Percentiles rank a stretch among this genome's conserved stretches.
Conservation (phyloP, 257 asterid species). For the Striga asiatica region DNA sequence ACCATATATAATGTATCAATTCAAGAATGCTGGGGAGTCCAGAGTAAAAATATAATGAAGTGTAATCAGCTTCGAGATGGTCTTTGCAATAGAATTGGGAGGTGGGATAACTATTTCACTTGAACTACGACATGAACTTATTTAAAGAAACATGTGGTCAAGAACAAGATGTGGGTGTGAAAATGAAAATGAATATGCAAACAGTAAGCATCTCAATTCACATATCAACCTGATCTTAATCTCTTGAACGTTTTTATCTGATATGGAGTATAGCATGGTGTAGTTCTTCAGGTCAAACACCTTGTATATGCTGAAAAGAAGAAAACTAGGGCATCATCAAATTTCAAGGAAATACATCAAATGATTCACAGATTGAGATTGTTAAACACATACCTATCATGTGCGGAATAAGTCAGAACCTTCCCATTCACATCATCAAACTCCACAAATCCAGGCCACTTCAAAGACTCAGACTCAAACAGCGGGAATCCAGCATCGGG, state of each 20-base stretch:
- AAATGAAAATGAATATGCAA: neutral
- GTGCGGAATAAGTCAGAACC: slow-evolving; percentile 96
- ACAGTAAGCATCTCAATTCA: neutral
- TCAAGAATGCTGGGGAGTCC: too few relatives aligned
- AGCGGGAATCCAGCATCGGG: slow-evolving; percentile 97
- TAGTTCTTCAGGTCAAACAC: slow-evolving; percentile 54
- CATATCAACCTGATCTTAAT: slow-evolving; percentile 38
- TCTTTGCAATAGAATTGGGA: too few relatives aligned
- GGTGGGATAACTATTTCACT: too few relatives aligned
- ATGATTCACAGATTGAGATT: neutral
- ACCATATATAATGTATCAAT: too few relatives aligned
- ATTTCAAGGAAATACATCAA: neutral
- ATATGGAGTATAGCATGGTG: slow-evolving; percentile 85
- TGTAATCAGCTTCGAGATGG: too few relatives aligned
- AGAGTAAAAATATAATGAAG: too few relatives aligned
- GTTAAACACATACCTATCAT: slow-evolving; percentile 52
- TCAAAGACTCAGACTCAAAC: slow-evolving; percentile 91
- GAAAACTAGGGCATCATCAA: slow-evolving; percentile 14
- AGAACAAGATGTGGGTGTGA: neutral
- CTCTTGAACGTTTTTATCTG: slow-evolving; percentile 81
- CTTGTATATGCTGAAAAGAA: slow-evolving; percentile 61
- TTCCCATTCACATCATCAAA: slow-evolving; percentile 97
- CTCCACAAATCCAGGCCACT: slow-evolving; percentile 99
- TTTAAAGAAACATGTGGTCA: neutral
- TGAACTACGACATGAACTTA: neutral